Evolutionary conservation across 345 rosid species (phyloP), one percentile per base, ranked within the genome.

Genomic region (Melastoma malabathricum): DNA sequence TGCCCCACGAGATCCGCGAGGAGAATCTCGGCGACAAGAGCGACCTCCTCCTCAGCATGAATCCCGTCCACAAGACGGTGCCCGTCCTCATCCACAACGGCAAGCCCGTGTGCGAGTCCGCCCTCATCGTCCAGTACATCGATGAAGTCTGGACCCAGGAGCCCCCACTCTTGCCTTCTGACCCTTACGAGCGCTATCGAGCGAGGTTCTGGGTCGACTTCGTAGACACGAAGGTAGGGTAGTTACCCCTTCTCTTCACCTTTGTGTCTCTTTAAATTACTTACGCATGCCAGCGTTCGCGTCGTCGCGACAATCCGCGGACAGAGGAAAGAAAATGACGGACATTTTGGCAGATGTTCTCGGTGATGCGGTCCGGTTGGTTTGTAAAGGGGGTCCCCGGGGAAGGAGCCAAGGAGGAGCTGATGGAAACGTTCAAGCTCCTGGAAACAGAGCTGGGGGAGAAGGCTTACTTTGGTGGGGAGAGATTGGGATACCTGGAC

Each of bases 171-270:
- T 44, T 54, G 58, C 58, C 58, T 2, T 54, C 58, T 10, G 48
- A 54, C 10, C 58, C 73, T 58, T 61, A 50, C 13, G 15, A 60
- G 55, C 60, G 67, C 49, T 69, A 72, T 41, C 54, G 20, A 41
- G 70, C 73, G 10, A 68, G 70, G 62, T 68, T 68, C 16, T 68
- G 62, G 65, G 67, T 62, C 48, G 69, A 68, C 45, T 64, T 3
- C 2, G 63, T 59, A 44, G 73, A 68, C 10, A 72, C 67, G 55
- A 72, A 56, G 70, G 76, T 22, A 22, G 25, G 25, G 25, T 22
- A 22, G 25, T 22, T 22, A n/a, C 4, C 25, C 25, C 25, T 22
- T 22, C 25, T 22, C 25, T 22, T 22, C 25, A 1, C 25, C 25
- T 4, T 4, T 22, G 25, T 22, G 2, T 22, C 4, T 22, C 25